A percentile compares a stretch with the other conserved stretches of the same genome.
Conservation (phyloP, 352 stramenopile species). For the Globisporangium irregulare region DNA sequence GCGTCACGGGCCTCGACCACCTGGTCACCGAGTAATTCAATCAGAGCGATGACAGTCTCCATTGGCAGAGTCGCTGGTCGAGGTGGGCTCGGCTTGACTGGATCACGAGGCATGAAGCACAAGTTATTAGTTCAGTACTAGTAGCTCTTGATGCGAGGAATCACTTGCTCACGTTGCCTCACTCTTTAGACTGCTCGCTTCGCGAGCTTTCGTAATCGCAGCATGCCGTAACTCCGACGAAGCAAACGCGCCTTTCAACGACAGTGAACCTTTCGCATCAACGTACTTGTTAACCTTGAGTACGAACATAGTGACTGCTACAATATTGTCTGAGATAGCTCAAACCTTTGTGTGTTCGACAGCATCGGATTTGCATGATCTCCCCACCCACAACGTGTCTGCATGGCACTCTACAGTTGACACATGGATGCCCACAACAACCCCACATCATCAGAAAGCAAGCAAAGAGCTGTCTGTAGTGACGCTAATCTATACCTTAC, state of each 20-base stretch:
- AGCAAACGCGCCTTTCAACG: slow-evolving; percentile 5
- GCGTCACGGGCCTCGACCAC: slow-evolving; percentile 53
- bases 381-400: slow-evolving; percentile 47
- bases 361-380: slow-evolving; percentile 50
- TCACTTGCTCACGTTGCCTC: not conserved
- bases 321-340: not conserved
- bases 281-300: no score
- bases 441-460: not conserved
- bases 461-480: no score
- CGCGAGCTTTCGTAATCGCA: not conserved
- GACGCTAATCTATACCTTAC: slow-evolving; percentile 14
- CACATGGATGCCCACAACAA: not conserved
- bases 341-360: slow-evolving; percentile 26
- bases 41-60: slow-evolving; percentile 47
- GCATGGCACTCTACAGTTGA: slow-evolving; percentile 24
- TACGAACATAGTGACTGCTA: not conserved
- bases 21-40: slow-evolving; percentile 62
- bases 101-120: not conserved
- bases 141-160: no score
- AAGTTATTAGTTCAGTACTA: no score
- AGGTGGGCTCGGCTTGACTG: not conserved
- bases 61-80: slow-evolving; percentile 21
- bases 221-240: not conserved
- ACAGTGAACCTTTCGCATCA: not conserved
- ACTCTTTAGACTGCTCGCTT: not conserved